A percentile compares a stretch with the other conserved stretches of the same genome.
phyloP scores from a whole-genome alignment of 345 rosid genomes.

The Sonneratia caseolaris region DNA sequence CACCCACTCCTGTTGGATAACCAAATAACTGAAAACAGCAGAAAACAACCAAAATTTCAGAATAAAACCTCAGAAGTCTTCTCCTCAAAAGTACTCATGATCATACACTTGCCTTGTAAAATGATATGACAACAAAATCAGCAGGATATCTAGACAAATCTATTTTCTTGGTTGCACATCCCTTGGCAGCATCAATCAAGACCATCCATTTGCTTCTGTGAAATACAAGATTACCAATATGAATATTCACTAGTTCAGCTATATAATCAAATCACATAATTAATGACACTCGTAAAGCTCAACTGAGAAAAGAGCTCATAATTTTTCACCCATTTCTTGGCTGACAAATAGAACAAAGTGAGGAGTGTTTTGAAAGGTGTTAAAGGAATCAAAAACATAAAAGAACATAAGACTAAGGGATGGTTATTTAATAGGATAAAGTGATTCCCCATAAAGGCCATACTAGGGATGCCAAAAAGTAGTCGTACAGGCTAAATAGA shows the following conservation, averaged over 20 bases:
- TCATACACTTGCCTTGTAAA: slow-evolving; percentile 43
- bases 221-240: background rate
- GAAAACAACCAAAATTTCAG: slow-evolving; percentile 13
- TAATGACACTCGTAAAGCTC: background rate
- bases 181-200: slow-evolving; percentile 95
- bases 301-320: background rate
- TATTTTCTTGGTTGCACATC: slow-evolving; percentile 70
- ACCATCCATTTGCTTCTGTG: slow-evolving; percentile 76
- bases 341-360: background rate
- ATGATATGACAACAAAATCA: slow-evolving; percentile 84
- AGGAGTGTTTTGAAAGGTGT: background rate
- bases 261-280: background rate
- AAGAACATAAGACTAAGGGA: background rate
- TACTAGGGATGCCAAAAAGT: slow-evolving; percentile 3
- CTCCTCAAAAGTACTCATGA: slow-evolving; percentile 5
- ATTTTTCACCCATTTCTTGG: background rate
- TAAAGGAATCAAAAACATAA: background rate
- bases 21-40: slow-evolving; percentile 65
- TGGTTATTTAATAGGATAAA: background rate
- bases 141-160: slow-evolving; percentile 73
- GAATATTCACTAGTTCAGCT: background rate
- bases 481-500: background rate
- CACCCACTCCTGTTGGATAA: slow-evolving; percentile 98
- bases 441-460: background rate
- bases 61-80: slow-evolving; percentile 1